A percentile compares a stretch with the other conserved stretches of the same genome.
phyloP scores from a whole-genome alignment of 73 alveolate genomes.

The Paramecium primaurelia region DNA sequence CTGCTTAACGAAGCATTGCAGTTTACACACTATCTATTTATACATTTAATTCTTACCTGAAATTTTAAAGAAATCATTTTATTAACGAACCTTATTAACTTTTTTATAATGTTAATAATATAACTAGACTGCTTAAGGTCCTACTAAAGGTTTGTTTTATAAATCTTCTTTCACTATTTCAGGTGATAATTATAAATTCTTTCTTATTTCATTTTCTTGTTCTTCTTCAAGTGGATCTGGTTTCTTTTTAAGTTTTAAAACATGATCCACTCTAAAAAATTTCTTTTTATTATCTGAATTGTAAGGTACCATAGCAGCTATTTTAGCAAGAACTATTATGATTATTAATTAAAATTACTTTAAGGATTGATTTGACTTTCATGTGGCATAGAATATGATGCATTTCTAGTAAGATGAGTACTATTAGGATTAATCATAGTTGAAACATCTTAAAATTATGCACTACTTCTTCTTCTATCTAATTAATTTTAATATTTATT shows the following conservation, averaged over 20 bases:
- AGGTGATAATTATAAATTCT: neutral
- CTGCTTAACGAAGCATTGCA: constrained; percentile 10
- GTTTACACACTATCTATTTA: neutral
- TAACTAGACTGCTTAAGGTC: neutral
- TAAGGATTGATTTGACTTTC: neutral
- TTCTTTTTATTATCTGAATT: neutral
- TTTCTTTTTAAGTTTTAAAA: neutral
- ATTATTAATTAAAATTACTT: neutral
- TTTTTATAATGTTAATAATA: constrained; percentile 8
- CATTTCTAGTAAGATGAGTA: neutral
- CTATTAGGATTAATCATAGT: neutral
- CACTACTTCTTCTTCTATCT: neutral
- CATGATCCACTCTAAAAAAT: neutral
- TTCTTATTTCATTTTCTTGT: neutral
- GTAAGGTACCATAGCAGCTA: neutral
- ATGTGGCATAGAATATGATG: constrained; percentile 44
- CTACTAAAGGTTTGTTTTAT: neutral
- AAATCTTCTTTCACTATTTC: constrained; percentile 1
- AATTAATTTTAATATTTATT: neutral
- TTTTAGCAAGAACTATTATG: neutral
- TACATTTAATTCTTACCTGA: neutral
- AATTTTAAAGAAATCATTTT: constrained; percentile 17
- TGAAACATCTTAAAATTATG: neutral
- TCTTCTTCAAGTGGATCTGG: constrained; percentile 27
- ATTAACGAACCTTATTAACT: neutral